These are phyloP conservation scores for Leptodontidium sp. DNA, from an alignment of 2,329 filamentous ascomycete species.

Conservation along the genomic window DNA sequence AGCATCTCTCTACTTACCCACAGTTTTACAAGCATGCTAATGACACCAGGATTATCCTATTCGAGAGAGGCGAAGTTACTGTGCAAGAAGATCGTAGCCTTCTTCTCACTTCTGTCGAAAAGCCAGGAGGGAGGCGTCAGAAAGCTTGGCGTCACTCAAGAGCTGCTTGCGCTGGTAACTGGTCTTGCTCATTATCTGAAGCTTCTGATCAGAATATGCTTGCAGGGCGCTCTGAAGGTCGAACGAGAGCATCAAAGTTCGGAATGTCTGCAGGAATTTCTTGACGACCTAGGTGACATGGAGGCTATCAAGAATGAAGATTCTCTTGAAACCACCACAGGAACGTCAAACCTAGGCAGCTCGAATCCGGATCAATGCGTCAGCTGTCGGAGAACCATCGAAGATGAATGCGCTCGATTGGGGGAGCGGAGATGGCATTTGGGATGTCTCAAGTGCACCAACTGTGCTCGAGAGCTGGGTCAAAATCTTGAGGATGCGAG, in stretches of 20 bases:
- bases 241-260: slow-evolving; percentile 82
- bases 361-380: slow-evolving; percentile 86
- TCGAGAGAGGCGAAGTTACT: slow-evolving; percentile 95
- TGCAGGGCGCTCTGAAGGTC: slow-evolving; percentile 90
- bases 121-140: slow-evolving; percentile 90
- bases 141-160: slow-evolving; percentile 95
- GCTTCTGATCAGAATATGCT: slow-evolving; percentile 93
- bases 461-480: slow-evolving; percentile 78
- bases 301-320: slow-evolving; percentile 79
- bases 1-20: slow-evolving; percentile 40
- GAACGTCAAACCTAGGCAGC: slow-evolving; percentile 72
- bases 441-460: slow-evolving; percentile 74
- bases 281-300: slow-evolving; percentile 85
- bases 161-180: slow-evolving; percentile 96
- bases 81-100: slow-evolving; percentile 99
- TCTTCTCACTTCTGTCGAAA: slow-evolving; percentile 94
- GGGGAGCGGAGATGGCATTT: slow-evolving; percentile 85
- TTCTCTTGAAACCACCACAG: slow-evolving; percentile 70
- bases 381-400: slow-evolving; percentile 84
- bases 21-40: slow-evolving; percentile 23
- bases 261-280: slow-evolving; percentile 81
- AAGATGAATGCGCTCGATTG: slow-evolving; percentile 86
- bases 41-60: slow-evolving; percentile 77
- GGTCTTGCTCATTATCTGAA: slow-evolving; percentile 97
- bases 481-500: slow-evolving; percentile 73